Evolutionary conservation across 345 rosid species (phyloP), one percentile per base, ranked within the genome.

Genomic region (Streptanthus diversifolius): DNA sequence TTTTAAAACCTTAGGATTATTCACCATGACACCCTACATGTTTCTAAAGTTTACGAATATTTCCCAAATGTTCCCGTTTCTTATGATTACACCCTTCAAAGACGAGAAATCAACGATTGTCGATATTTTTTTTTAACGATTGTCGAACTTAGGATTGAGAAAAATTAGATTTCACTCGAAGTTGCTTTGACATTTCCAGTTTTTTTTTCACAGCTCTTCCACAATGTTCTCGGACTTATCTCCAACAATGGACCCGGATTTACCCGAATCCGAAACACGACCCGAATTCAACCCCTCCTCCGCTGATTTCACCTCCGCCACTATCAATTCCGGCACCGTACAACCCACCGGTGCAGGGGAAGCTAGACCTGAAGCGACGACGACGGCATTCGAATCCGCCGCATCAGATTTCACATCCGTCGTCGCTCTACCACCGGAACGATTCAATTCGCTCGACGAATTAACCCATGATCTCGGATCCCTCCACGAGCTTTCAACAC

Each of bases 401-500:
- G 21, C 59, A 32, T 61, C 66, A 5, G 49, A 45, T 24, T 24
- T 37, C 39, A 18, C 59, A 32, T 0, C 66, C 63, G 5, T 72
- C 58, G n/a, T 69, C 58, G 92, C 86, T 69, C 91, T 84, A 6
- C 76, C 82, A 2, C 68, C 80, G 21, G 77, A 80, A 82, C 77
- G 77, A 36, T 85, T 77, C 79, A 81, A 75, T 33, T 75, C 90
- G 33, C 88, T 91, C 2, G 84, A 91, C 74, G 91, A 90, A 76
- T 82, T 93, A 1, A 85, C 91, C 1, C 86, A 81, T 67, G 96
- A 91, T 35, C 96, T 95, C 37, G 73, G 85, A 25, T 81, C 95
- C 21, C 98, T 95, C 33, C 88, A 88, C 41, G 98, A 95, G 64
- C 93, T 95, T 5, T 88, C 98, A 1, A 82, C 71, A 7, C 87